Evolutionary conservation across 2,329 filamentous ascomycete genomes (phyloP).

Genomic region (Cladobotryum protrusum): DNA sequence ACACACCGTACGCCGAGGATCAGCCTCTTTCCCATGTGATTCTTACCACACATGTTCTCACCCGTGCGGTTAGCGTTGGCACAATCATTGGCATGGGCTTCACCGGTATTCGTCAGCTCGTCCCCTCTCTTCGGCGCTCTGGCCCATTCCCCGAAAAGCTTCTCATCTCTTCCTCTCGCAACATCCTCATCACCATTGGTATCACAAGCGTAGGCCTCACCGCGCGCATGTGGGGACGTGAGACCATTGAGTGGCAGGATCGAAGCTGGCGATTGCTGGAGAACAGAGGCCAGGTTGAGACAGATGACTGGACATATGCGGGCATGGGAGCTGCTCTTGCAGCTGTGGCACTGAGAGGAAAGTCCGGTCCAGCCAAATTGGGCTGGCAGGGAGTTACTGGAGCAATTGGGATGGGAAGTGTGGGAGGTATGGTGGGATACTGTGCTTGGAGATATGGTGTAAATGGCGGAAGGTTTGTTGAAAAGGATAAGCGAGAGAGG

Average conservation of each 20-base stretch:
- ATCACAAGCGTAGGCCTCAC: slow-evolving; percentile 38
- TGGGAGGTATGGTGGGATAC: slow-evolving; percentile 43
- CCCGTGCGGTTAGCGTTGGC: slow-evolving; percentile 48
- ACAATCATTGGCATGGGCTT: slow-evolving; percentile 40
- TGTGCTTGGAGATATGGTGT: slow-evolving; percentile 45
- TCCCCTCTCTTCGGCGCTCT: slow-evolving; percentile 23
- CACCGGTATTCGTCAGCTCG: slow-evolving; percentile 25
- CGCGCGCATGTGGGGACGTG: slow-evolving; percentile 47
- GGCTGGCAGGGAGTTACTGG: slow-evolving; percentile 38
- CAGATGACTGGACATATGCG: slow-evolving; percentile 48
- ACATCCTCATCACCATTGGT: slow-evolving; percentile 38
- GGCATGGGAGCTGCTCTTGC: slow-evolving; percentile 34
- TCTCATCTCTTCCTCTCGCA: slow-evolving; percentile 40
- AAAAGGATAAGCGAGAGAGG: no score
- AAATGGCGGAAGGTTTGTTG: slow-evolving; percentile 16
- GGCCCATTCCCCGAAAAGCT: slow-evolving; percentile 28
- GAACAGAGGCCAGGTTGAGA: slow-evolving; percentile 50
- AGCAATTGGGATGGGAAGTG: slow-evolving; percentile 41
- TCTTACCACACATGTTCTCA: slow-evolving; percentile 53
- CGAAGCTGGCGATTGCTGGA: slow-evolving; percentile 55
- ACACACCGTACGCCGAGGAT: slow-evolving; percentile 55
- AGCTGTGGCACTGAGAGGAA: slow-evolving; percentile 25
- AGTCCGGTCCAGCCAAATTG: slow-evolving; percentile 15
- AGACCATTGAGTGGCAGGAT: slow-evolving; percentile 59
- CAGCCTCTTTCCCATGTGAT: slow-evolving; percentile 50